A percentile compares a stretch with the other conserved stretches of the same genome.
Evolutionary conservation across 768 basidiomycete genomes (phyloP).

Genomic region (Boletus tomentosulus): DNA sequence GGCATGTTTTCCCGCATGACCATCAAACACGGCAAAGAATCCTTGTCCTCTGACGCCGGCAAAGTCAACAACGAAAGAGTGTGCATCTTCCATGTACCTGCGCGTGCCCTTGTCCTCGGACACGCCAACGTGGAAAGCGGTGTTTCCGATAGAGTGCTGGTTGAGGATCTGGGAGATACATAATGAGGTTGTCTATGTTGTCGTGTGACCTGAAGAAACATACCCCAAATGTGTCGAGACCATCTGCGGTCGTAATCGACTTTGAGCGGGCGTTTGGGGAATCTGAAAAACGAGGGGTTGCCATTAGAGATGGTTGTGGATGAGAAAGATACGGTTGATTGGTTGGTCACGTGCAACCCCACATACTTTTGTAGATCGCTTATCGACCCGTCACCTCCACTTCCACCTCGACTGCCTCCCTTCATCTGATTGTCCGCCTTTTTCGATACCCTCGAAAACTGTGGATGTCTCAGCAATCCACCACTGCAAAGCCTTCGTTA

Average conservation of each 20-base stretch:
- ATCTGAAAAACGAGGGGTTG: slow-evolving; percentile 41
- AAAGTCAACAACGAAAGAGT: slow-evolving; percentile 95
- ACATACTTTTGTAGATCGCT: slow-evolving; percentile 10
- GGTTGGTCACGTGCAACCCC: slow-evolving; percentile 22
- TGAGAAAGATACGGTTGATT: slow-evolving; percentile 6
- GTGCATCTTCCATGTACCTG: slow-evolving; percentile 95
- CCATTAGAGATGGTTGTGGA: slow-evolving; percentile 20
- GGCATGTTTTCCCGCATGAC: slow-evolving; percentile 97
- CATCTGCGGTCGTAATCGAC: slow-evolving; percentile 73
- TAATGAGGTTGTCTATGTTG: background rate
- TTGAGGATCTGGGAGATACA: slow-evolving; percentile 32
- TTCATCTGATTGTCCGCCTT: slow-evolving; percentile 22
- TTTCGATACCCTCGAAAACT: slow-evolving; percentile 40
- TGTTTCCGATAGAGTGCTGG: slow-evolving; percentile 64
- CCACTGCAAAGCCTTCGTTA: slow-evolving; percentile 82
- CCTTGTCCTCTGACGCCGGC: slow-evolving; percentile 90
- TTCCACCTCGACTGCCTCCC: background rate
- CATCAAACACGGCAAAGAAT: slow-evolving; percentile 98
- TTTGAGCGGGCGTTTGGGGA: slow-evolving; percentile 79
- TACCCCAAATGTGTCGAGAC: slow-evolving; percentile 74
- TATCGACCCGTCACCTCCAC: slow-evolving; percentile 14
- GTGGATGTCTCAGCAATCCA: slow-evolving; percentile 92
- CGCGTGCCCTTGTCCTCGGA: slow-evolving; percentile 87
- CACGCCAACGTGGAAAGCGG: slow-evolving; percentile 58
- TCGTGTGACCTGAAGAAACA: slow-evolving; percentile 22